phyloP scores from a whole-genome alignment of 306 rosid species.

The Lathyrus oleraceus region DNA sequence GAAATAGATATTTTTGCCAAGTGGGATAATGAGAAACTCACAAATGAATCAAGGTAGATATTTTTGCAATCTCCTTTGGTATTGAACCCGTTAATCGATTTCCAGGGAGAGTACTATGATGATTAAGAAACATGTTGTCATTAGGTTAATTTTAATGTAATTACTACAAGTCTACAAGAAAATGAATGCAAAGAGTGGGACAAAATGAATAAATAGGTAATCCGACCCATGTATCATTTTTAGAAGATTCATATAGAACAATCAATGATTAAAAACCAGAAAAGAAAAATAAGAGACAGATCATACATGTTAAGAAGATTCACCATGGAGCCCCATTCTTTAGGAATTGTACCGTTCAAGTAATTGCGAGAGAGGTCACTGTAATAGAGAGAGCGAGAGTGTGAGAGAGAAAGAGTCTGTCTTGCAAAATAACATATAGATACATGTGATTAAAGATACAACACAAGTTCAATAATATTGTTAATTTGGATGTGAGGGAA shows the following conservation, averaged over 20 bases:
- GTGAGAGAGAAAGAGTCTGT: neutral
- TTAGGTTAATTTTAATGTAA: slow-evolving; percentile 8
- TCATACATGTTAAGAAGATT: slow-evolving; percentile 48
- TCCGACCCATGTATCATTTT: too few species aligned
- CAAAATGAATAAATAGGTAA: too few species aligned
- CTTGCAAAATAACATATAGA: neutral
- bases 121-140: slow-evolving; percentile 13
- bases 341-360: slow-evolving; percentile 62
- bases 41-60: slow-evolving; percentile 64
- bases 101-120: slow-evolving; percentile 54
- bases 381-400: slow-evolving; percentile 14
- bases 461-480: neutral
- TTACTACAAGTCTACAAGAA: neutral
- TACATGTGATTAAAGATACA: neutral
- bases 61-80: slow-evolving; percentile 67
- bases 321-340: slow-evolving; percentile 55
- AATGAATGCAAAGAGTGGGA: neutral
- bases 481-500: neutral
- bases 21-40: slow-evolving; percentile 43
- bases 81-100: slow-evolving; percentile 66
- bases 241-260: neutral
- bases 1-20: neutral
- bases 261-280: neutral
- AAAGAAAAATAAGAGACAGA: neutral
- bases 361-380: slow-evolving; percentile 66